These are phyloP conservation scores for Hyaloscypha hepaticicola DNA, from an alignment of 495 filamentous ascomycete genomes.

Conservation along the genomic window DNA sequence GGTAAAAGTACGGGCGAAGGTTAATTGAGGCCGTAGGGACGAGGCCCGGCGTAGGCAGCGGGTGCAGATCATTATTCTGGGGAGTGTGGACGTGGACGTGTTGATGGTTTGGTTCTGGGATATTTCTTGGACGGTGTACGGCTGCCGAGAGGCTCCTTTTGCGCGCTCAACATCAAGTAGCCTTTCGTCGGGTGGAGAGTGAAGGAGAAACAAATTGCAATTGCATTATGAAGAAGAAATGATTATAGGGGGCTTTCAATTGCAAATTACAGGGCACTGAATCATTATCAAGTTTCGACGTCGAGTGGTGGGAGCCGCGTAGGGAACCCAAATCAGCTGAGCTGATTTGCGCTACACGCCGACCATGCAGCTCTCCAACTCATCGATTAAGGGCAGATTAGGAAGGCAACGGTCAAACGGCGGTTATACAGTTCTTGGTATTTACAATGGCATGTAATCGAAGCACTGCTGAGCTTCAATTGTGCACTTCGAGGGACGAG, in stretches of 20 bases:
- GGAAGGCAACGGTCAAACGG: background rate
- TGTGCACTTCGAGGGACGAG: background rate
- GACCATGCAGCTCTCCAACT: too few relatives aligned
- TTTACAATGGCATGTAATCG: conserved; percentile 17
- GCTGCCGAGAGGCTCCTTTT: conserved; percentile 13
- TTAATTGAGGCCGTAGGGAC: conserved; percentile 8
- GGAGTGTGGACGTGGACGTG: background rate
- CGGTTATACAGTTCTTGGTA: conserved; percentile 12
- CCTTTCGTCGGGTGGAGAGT: too few relatives aligned
- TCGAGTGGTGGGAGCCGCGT: too few relatives aligned
- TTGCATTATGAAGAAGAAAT: too few relatives aligned
- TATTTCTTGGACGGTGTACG: conserved; percentile 25
- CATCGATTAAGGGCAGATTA: too few relatives aligned
- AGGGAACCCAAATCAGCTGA: too few relatives aligned
- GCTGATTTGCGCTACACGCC: too few relatives aligned
- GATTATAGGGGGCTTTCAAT: background rate
- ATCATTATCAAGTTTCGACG: too few relatives aligned
- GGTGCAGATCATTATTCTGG: conserved; percentile 35
- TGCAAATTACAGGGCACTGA: too few relatives aligned
- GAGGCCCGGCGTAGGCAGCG: conserved; percentile 30
- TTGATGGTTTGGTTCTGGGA: conserved; percentile 15
- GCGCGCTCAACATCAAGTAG: conserved; percentile 26
- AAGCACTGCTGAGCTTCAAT: conserved; percentile 8
- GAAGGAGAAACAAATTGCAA: too few relatives aligned
- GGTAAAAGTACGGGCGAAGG: conserved; percentile 6